phyloP scores from a whole-genome alignment of 805 yeast genomes.

The Kazachstania viticola region DNA sequence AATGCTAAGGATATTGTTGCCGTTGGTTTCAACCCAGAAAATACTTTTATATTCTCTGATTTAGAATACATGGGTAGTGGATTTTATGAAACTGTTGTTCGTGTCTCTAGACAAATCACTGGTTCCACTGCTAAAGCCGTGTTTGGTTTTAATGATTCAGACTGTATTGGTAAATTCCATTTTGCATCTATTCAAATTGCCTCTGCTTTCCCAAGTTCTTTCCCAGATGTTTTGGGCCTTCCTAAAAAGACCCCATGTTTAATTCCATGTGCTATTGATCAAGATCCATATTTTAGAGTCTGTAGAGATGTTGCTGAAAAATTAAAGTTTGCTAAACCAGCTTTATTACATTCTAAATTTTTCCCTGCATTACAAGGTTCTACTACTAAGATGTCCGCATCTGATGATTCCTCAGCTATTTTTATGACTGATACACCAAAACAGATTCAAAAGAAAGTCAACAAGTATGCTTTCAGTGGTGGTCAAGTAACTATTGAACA shows the following conservation, averaged over 20 bases:
- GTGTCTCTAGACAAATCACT: slow-evolving; percentile 88
- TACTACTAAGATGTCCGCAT: slow-evolving; percentile 92
- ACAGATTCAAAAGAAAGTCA: slow-evolving; percentile 86
- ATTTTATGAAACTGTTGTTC: slow-evolving; percentile 87
- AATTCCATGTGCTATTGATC: slow-evolving; percentile 98
- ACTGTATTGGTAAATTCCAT: slow-evolving; percentile 87
- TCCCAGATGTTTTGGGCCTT: slow-evolving; percentile 82
- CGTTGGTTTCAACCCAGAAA: slow-evolving; percentile 87
- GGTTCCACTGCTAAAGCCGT: slow-evolving; percentile 96
- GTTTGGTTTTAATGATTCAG: slow-evolving; percentile 90
- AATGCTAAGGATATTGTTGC: slow-evolving; percentile 90
- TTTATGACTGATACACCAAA: slow-evolving; percentile 92
- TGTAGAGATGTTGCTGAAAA: slow-evolving; percentile 96
- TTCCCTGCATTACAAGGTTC: slow-evolving; percentile 98
- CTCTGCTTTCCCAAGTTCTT: slow-evolving; percentile 89
- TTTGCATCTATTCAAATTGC: slow-evolving; percentile 95
- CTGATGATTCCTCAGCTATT: slow-evolving; percentile 81
- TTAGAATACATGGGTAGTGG: slow-evolving; percentile 86
- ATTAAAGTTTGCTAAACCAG: slow-evolving; percentile 80
- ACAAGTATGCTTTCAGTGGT: slow-evolving; percentile 93
- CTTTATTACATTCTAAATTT: slow-evolving; percentile 85
- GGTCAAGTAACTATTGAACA: slow-evolving; percentile 82
- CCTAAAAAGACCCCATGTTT: slow-evolving; percentile 88
- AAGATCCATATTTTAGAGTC: slow-evolving; percentile 95
- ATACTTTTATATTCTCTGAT: slow-evolving; percentile 92